Conservation (phyloP, 1,139 yeast species). For the Pichia sp. region DNA sequence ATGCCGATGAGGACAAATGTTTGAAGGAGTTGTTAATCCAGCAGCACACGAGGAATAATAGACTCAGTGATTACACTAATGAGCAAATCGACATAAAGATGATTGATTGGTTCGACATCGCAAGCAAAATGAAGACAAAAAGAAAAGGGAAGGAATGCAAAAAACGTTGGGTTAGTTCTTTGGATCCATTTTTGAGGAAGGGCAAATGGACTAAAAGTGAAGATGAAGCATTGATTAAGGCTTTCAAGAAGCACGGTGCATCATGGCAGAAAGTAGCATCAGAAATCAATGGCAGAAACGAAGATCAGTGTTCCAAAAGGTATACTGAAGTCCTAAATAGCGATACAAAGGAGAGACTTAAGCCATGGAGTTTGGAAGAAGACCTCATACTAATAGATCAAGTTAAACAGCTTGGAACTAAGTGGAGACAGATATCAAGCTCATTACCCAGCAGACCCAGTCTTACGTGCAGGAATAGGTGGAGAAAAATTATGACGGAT, state of each 20-base stretch:
- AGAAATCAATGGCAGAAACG: slow-evolving; percentile 79
- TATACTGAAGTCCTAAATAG: slow-evolving; percentile 89
- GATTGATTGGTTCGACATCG: slow-evolving; percentile 69
- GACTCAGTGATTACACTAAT: slow-evolving; percentile 19
- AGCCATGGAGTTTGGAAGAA: slow-evolving; percentile 78
- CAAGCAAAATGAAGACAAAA: slow-evolving; percentile 38
- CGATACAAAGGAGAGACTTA: slow-evolving; percentile 65
- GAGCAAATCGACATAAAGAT: slow-evolving; percentile 35
- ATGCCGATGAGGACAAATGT: slow-evolving; percentile 55
- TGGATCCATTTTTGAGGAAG: slow-evolving; percentile 75
- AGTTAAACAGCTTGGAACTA: slow-evolving; percentile 75
- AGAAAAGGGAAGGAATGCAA: slow-evolving; percentile 68
- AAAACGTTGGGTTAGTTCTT: slow-evolving; percentile 72
- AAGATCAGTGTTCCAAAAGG: slow-evolving; percentile 91
- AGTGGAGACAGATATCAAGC: slow-evolving; percentile 79
- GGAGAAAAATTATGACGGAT: slow-evolving; percentile 81
- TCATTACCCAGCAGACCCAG: slow-evolving; percentile 80
- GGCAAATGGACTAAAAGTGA: slow-evolving; percentile 91
- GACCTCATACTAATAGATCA: slow-evolving; percentile 63
- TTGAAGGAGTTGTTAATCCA: slow-evolving; percentile 39
- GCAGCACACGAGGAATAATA: slow-evolving; percentile 18
- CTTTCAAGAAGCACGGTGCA: slow-evolving; percentile 67
- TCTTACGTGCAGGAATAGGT: slow-evolving; percentile 83
- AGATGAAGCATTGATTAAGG: slow-evolving; percentile 60
- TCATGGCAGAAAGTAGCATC: slow-evolving; percentile 82